These are phyloP conservation scores for Eutrema heterophyllum DNA, from an alignment of 345 rosid species.

Conservation along the genomic window DNA sequence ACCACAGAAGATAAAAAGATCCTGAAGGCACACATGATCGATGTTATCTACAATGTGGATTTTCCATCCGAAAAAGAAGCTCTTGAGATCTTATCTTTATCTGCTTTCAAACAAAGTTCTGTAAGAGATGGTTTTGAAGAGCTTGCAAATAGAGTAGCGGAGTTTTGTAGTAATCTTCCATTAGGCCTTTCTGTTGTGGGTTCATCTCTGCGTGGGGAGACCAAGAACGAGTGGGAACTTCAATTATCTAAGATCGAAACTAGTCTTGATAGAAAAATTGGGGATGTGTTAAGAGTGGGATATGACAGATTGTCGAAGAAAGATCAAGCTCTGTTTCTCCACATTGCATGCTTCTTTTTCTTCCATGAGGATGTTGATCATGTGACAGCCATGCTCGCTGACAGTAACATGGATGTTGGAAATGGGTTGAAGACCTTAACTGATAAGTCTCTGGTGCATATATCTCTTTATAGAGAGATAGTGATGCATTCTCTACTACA, in stretches of 20 bases:
- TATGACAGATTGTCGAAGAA: not conserved
- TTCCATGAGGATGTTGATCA: not conserved
- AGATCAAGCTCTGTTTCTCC: conserved; percentile 20
- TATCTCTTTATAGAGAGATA: not conserved
- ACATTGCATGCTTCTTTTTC: conserved; percentile 35
- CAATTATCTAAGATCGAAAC: too few relatives aligned
- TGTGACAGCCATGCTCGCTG: not conserved
- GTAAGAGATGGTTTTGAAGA: not conserved
- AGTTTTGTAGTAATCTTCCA: too few relatives aligned
- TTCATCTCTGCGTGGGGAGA: too few relatives aligned
- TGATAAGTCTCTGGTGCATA: conserved; percentile 17
- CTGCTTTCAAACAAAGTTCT: not conserved
- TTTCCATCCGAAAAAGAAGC: not conserved
- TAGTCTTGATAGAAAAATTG: too few relatives aligned
- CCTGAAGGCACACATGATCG: not conserved
- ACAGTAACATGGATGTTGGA: not conserved
- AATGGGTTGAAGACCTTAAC: not conserved
- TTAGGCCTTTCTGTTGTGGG: too few relatives aligned
- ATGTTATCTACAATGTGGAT: not conserved
- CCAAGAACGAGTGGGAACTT: too few relatives aligned
- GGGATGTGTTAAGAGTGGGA: too few relatives aligned
- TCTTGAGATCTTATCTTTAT: too few relatives aligned
- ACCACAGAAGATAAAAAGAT: conserved; percentile 44
- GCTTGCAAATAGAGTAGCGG: not conserved
- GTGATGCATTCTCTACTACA: conserved; percentile 28